Evolutionary conservation across 306 rosid genomes (phyloP), one percentile per base, ranked within the genome.

Genomic region (Gynostemma pentaphyllum): DNA sequence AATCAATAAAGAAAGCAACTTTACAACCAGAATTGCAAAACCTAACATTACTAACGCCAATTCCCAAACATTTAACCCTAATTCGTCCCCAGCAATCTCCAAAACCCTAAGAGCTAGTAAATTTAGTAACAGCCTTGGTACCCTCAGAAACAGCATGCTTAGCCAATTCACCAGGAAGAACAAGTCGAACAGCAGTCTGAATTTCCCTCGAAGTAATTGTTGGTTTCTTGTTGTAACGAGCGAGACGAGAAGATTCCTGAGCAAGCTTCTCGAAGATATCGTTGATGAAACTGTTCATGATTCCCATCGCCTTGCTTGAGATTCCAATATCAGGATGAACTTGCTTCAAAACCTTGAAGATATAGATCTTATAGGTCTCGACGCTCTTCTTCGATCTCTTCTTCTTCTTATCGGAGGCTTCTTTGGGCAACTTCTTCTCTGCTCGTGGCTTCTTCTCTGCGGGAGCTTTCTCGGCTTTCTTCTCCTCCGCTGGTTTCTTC

Each of bases 81-180:
- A n/a, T n/a, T n/a, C n/a, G n/a, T n/a, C n/a, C n/a, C n/a, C n/a
- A n/a, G n/a, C n/a, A 34, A 10, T 10, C 2, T 34, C 39, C 19
- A 4, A 9, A 2, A 36, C 34, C 21, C 75, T 73, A 85, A 51
- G 87, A 73, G 4, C 83, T 81, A 7, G 87, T 81, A 28, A 81
- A 81, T 66, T 79, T 85, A 5, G 87, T 84, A 1, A 79, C 90
- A 2, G 83, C 87, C 74, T 84, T 84, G 0, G 87, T 84, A 0
- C 83, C 85, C 67, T 85, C 89, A 26, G 91, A 85, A 23, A 85
- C 87, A 2, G 85, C 85, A 21, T 85, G 91, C 70, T 81, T 85
- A 0, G 83, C 85, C 7, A 85, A 81, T 49, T 81, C 87, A 8
- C 85, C 85, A 1, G 88, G 85, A 1, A 80, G 78, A 7, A 83